Conservation (phyloP, 345 rosid species). For the Pelargonium nanum region DNA sequence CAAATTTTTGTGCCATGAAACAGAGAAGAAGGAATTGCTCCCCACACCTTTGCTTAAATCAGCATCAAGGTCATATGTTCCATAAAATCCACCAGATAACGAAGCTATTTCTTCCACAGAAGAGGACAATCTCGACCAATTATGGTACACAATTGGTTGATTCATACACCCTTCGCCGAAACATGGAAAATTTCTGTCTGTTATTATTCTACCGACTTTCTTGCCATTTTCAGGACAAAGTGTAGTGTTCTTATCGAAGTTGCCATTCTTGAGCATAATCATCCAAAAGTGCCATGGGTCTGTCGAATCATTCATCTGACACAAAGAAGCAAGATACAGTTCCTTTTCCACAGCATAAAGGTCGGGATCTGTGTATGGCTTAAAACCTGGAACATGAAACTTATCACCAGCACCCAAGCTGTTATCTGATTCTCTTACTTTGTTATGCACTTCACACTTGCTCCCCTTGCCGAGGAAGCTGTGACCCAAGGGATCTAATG, state of each 20-base stretch:
- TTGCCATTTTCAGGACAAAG: conserved; percentile 54
- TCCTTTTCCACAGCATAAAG: conserved; percentile 46
- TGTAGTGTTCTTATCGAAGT: conserved; percentile 48
- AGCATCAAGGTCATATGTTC: conserved; percentile 50
- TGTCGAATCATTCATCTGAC: conserved; percentile 26
- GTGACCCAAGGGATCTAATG: conserved; percentile 18
- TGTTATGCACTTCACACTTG: conserved; percentile 29
- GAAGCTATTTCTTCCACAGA: conserved; percentile 13
- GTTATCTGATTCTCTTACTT: conserved; percentile 39
- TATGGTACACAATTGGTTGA: conserved; percentile 43
- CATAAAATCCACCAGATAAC: conserved; percentile 44
- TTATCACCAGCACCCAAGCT: conserved; percentile 33
- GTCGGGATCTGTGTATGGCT: conserved; percentile 32
- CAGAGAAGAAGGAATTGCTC: conserved; percentile 31
- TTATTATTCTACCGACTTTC: conserved; percentile 29
- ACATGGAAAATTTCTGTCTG: conserved; percentile 40
- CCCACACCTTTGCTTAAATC: conserved; percentile 21
- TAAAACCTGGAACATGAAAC: conserved; percentile 29
- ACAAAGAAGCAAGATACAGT: conserved; percentile 38
- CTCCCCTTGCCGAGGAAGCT: conserved; percentile 14
- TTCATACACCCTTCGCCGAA: conserved; percentile 65
- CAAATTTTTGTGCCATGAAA: conserved; percentile 35
- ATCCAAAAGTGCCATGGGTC: conserved; percentile 49
- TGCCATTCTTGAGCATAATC: conserved; percentile 60
- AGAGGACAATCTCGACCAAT: conserved; percentile 24